Evolutionary conservation across 306 rosid species (phyloP), one percentile per base, ranked within the genome.

Genomic region (Lagenaria siceraria): DNA sequence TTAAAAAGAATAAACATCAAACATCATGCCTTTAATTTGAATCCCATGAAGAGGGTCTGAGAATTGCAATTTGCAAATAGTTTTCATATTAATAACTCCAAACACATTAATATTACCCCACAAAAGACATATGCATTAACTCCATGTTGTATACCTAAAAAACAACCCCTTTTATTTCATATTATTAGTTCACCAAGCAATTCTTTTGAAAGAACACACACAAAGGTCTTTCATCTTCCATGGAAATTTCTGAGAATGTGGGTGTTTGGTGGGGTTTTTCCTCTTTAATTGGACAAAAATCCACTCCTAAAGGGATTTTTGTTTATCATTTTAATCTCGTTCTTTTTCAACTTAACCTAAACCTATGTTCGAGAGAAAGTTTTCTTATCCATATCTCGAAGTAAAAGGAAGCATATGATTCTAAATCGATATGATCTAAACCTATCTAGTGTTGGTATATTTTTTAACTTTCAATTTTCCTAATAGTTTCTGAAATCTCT

Each of bases 231-330:
- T 43, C 11, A 46, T 46, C 33, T n/a, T 68, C 33, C 31, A 68
- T 68, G 73, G 73, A 66, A 66, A 66, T 66, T 66, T 66, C 73
- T 66, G 8, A 52, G 73, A 66, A 66, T 66, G 52, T 66, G 73
- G 73, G 73, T 38, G 73, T 66, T 66, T 66, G 73, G 73, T 68
- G 74, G 74, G 74, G 74, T 5, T 49, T 68, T 68, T 68, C 19
- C n/a, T 40, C 74, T 68, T 10, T 38, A 24, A 0, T 4, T 53
- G 74, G 53, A 68, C 74, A 68, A 68, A 40, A 68, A 68, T 68
- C 74, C 53, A 68, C 18, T 8, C 4, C 4, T 18, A 36, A 40
- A 21, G 1, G 53, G 22, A 4, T 46, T 36, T 66, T 40, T 40
- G 29, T 68, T 40, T 21, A 10, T 19, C 6, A 10, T 40, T 64